Conservation (phyloP, 495 filamentous ascomycete species). For the Talaromyces thailandensis region DNA sequence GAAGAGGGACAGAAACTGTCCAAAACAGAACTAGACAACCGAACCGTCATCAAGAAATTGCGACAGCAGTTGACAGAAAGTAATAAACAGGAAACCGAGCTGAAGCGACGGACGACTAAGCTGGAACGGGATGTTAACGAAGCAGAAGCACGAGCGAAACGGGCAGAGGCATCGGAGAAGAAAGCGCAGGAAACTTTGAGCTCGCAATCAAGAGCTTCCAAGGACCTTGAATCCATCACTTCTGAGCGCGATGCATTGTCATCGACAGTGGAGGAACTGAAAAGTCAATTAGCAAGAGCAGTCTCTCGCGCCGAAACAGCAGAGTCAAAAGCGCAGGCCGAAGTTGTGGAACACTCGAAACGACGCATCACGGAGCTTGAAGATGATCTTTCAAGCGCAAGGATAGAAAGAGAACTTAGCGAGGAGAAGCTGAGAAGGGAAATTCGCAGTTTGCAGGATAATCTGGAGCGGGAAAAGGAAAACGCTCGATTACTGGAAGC, state of each 20-base stretch:
- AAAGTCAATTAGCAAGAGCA: slow-evolving; percentile 59
- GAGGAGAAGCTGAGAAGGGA: slow-evolving; percentile 64
- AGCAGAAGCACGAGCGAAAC: slow-evolving; percentile 49
- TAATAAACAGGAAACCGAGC: slow-evolving; percentile 34
- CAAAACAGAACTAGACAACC: slow-evolving; percentile 73
- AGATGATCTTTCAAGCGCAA: slow-evolving; percentile 59
- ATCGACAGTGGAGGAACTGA: slow-evolving; percentile 59
- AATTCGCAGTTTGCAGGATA: slow-evolving; percentile 58
- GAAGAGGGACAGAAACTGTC: slow-evolving; percentile 88
- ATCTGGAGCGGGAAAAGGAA: slow-evolving; percentile 66
- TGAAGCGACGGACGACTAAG: slow-evolving; percentile 52
- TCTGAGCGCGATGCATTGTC: slow-evolving; percentile 59
- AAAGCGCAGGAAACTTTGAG: slow-evolving; percentile 54
- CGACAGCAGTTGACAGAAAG: slow-evolving; percentile 56
- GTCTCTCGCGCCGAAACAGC: slow-evolving; percentile 56
- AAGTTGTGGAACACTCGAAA: slow-evolving; percentile 62
- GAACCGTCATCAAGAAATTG: slow-evolving; percentile 76
- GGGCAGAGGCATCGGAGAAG: slow-evolving; percentile 60
- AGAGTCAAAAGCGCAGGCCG: slow-evolving; percentile 56
- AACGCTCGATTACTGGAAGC: slow-evolving; percentile 58
- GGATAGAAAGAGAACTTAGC: slow-evolving; percentile 67
- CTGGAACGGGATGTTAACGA: slow-evolving; percentile 52
- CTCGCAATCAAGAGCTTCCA: slow-evolving; percentile 54
- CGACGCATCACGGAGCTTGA: slow-evolving; percentile 57
- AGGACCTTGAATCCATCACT: slow-evolving; percentile 59